Evolutionary conservation across 768 basidiomycete genomes (phyloP).

Genomic region (Amanita subjunquillea): DNA sequence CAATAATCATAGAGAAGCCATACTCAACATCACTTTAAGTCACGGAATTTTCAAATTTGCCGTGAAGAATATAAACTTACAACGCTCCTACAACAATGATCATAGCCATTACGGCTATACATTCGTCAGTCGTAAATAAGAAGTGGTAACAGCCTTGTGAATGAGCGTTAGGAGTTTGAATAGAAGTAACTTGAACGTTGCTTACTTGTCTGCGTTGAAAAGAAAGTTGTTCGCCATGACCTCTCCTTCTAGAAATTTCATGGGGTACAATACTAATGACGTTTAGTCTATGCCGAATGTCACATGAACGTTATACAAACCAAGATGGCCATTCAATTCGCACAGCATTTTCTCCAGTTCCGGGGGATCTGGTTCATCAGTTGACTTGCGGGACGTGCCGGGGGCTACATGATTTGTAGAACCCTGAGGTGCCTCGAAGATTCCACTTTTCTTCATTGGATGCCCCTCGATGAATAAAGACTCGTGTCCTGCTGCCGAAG

Average conservation of each 20-base stretch:
- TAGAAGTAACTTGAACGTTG: neutral
- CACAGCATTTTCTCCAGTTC: slow-evolving; percentile 82
- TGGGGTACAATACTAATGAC: slow-evolving; percentile 69
- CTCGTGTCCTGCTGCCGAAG: slow-evolving; percentile 13
- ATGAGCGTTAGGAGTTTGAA: neutral
- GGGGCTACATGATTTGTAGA: neutral
- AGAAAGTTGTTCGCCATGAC: slow-evolving; percentile 88
- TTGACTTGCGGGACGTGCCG: slow-evolving; percentile 19
- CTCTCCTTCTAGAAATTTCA: slow-evolving; percentile 86
- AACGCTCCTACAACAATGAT: too few species aligned
- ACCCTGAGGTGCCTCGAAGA: slow-evolving; percentile 10
- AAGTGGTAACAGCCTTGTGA: slow-evolving; percentile 51
- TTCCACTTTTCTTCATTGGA: slow-evolving; percentile 21
- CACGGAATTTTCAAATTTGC: too few species aligned
- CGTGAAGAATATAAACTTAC: too few species aligned
- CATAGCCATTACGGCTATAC: too few species aligned
- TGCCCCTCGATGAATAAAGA: slow-evolving; percentile 15
- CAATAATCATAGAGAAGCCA: too few species aligned
- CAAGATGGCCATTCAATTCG: slow-evolving; percentile 78
- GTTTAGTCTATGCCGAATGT: slow-evolving; percentile 2
- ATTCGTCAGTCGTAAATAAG: slow-evolving; percentile 56
- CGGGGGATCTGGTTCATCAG: slow-evolving; percentile 73
- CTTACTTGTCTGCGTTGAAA: slow-evolving; percentile 78
- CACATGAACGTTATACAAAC: slow-evolving; percentile 29
- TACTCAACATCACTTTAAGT: too few species aligned